These are phyloP conservation scores for Daldinia sp. DNA, from an alignment of 2,329 filamentous ascomycete genomes.

Conservation along the genomic window DNA sequence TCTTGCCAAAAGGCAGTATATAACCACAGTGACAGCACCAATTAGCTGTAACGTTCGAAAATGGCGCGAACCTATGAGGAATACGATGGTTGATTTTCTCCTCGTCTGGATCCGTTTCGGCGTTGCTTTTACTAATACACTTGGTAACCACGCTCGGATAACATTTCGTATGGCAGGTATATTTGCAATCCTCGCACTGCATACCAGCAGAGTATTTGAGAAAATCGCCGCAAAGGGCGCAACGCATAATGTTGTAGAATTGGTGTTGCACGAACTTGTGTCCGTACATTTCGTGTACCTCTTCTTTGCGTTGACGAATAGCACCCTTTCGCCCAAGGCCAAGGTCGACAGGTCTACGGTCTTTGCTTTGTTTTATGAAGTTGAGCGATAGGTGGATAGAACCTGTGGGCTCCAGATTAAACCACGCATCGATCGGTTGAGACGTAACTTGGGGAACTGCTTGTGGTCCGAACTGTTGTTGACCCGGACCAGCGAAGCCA, in stretches of 20 bases:
- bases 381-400: constrained; percentile 91
- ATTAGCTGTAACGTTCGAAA: constrained; percentile 96
- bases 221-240: constrained; percentile 96
- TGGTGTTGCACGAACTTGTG: constrained; percentile 99
- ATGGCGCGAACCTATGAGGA: constrained; percentile 95
- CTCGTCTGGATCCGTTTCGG: constrained; percentile 97
- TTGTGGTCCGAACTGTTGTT: constrained; percentile 50
- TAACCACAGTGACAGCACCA: constrained; percentile 99
- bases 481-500: constrained; percentile 49
- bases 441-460: constrained; percentile 65
- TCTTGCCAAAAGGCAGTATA: constrained; percentile 92
- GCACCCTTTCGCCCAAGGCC: constrained; percentile 95
- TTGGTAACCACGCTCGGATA: constrained; percentile 98
- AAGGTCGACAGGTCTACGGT: constrained; percentile 84
- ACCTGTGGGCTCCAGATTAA: constrained; percentile 93
- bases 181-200: constrained; percentile 99
- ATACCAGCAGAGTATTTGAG: constrained; percentile 98
- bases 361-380: constrained; percentile 91
- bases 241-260: constrained; percentile 99
- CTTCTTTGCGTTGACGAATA: constrained; percentile 96
- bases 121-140: constrained; percentile 99
- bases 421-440: constrained; percentile 90
- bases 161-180: constrained; percentile 98
- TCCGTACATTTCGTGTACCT: constrained; percentile 97
- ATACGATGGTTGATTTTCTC: constrained; percentile 99